Base-by-base conservation (phyloP, 371 early-diverging fungal species). In the Rhizopus delemar region DNA sequence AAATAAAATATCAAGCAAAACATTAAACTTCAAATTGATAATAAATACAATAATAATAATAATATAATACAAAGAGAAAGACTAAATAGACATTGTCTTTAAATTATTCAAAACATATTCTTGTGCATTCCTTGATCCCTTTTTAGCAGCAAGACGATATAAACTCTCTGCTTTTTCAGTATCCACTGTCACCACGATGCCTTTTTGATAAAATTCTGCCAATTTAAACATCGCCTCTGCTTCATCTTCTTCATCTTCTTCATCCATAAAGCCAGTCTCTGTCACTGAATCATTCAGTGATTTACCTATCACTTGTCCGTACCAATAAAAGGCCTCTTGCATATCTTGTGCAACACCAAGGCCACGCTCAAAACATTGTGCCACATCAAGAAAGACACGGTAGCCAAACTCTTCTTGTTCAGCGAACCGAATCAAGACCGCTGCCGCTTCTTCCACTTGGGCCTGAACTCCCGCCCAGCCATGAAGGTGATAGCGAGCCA, bases 331-430 rank as follows among this genome's bases (percentile, higher is more conserved):
- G 0, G 96, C 95, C 65, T 86, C 75, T 13, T 64, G 56, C 2
- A 85, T 50, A 65, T 91, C 74, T 66, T 82, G 75, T n/a, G 77
- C 76, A 2, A 90, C 83, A n/a, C 94, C 94, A 29, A 89, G 65
- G 4, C 96, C 98, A 38, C 89, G 81, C 63, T 93, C 95, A 66
- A 89, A 95, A 60, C 96, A 95, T 32, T 69, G 61, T 2, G 74
- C 80, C 8, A 76, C 69, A 11, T 73, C 68, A 16, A 73, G 41
- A 55, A 68, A 78, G 6, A 71, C 71, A 28, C 54, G 58, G 29
- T 61, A 58, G 1, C 62, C 68, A 35, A 36, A 46, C 13, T 45
- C 39, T 41, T 58, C 53, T 46, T 66, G 58, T 36, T 73, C 58
- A 7, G 75, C 71, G 34, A 73, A 61, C 7, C 41, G 56, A 4